Evolutionary conservation across 176 grass and related monocot genomes (phyloP).

Genomic region (Neostapfia colusana): DNA sequence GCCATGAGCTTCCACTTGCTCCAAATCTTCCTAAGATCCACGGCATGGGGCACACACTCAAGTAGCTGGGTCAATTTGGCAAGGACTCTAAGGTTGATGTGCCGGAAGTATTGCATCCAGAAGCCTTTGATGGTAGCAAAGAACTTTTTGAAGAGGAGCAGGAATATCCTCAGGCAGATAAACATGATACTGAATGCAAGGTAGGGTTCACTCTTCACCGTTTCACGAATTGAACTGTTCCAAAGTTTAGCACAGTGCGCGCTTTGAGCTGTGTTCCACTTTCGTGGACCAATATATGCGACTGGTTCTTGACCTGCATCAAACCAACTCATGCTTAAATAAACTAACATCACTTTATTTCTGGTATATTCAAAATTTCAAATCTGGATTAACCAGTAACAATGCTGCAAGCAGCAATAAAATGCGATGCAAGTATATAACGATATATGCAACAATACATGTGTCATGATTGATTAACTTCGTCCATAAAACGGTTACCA

Average conservation of each 20-base stretch:
- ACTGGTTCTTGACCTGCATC: slow-evolving; percentile 73
- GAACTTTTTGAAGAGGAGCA: slow-evolving; percentile 58
- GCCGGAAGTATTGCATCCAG: slow-evolving; percentile 54
- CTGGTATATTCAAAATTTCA: neutral
- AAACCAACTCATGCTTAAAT: slow-evolving; percentile 22
- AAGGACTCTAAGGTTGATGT: slow-evolving; percentile 59
- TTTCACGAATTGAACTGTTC: slow-evolving; percentile 57
- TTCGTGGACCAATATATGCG: slow-evolving; percentile 50
- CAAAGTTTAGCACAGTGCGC: slow-evolving; percentile 28
- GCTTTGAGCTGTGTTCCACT: slow-evolving; percentile 24
- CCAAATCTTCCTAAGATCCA: slow-evolving; percentile 76
- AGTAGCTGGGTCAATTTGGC: slow-evolving; percentile 64
- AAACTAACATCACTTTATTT: slow-evolving; percentile 12
- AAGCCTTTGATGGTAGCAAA: slow-evolving; percentile 57
- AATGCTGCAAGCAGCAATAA: slow-evolving; percentile 15
- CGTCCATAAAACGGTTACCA: neutral
- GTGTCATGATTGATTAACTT: neutral
- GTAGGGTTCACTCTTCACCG: slow-evolving; percentile 65
- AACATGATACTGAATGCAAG: slow-evolving; percentile 71
- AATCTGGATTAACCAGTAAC: neutral
- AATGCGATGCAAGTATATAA: slow-evolving; percentile 21
- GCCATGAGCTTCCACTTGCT: slow-evolving; percentile 66
- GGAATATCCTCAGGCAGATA: slow-evolving; percentile 55
- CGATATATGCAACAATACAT: neutral
- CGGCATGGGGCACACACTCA: slow-evolving; percentile 51